Evolutionary conservation across 768 basidiomycete species (phyloP), one percentile per base, ranked within the genome.

Genomic region (Rhizopogon vinicolor): DNA sequence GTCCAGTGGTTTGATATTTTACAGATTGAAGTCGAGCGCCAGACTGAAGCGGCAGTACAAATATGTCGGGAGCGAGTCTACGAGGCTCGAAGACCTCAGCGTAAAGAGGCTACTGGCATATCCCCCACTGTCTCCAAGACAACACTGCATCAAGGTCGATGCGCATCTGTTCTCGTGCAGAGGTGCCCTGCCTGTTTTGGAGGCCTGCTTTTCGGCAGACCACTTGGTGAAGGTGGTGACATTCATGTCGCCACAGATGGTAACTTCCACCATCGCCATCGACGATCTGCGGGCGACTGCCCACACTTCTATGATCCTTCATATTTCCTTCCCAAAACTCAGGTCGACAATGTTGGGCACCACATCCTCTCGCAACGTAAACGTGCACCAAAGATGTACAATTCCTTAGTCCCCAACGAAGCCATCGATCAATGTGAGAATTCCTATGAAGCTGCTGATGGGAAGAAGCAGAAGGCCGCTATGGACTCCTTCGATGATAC

Each of bases 181-280:
- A 60, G 65, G 6, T 73, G 71, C 44, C 65, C 74, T 1, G 68
- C 69, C 2, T 76, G 74, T 41, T 64, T 63, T 13, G 65, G 60
- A 9, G n/a, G n/a, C n/a, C n/a, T n/a, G n/a, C n/a, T n/a, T n/a
- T n/a, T n/a, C n/a, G n/a, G n/a, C n/a, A n/a, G n/a, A n/a, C n/a
- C n/a, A 42, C 22, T 5, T 18, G 33, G 2, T 64, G 31, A 33
- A 19, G 51, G 51, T 9, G 51, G 51, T 4, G 51, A 52, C 16
- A 40, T 52, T 12, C 51, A 52, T 8, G 10, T 33, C 22, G 49
- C 49, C 14, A 62, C 65, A 0, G 75, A 77, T 61, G 73, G 73
- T 0, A 75, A 74, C 39, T 76, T 77, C 56, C 69, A 73, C 45
- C 73, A 78, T 54, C 58, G 67, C 0, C 75, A 79, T 51, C 51